Percentiles rank a stretch among this genome's conserved stretches.
Conservation (phyloP, 2,329 filamentous ascomycete species). For the Diaporthe eres region DNA sequence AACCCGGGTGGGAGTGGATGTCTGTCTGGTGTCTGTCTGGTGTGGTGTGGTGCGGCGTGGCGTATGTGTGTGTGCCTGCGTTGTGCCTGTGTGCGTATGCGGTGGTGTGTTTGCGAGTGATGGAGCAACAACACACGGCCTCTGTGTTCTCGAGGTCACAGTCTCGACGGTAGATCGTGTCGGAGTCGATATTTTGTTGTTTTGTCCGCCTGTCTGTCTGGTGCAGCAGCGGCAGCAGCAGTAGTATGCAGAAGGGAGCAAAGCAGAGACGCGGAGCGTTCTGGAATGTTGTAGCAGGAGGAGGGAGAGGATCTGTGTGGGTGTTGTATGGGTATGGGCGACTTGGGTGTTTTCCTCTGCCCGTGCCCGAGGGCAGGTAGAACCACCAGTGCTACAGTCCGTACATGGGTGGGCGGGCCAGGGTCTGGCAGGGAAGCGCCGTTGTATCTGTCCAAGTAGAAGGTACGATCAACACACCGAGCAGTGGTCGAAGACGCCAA, state of each 20-base stretch:
- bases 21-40: constrained; percentile 19
- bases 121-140: constrained; percentile 5
- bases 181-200: not conserved
- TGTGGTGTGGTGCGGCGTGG: not conserved
- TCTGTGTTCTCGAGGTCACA: not conserved
- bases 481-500: not conserved
- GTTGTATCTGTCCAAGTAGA: not conserved
- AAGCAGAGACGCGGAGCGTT: constrained; percentile 32
- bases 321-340: constrained; percentile 21
- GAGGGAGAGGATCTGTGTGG: constrained; percentile 27
- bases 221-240: constrained; percentile 1
- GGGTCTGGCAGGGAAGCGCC: not conserved
- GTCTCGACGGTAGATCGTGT: constrained; percentile 9
- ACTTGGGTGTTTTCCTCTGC: constrained; percentile 31
- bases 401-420: not conserved
- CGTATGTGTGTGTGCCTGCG: not conserved
- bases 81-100: not conserved
- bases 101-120: constrained; percentile 1
- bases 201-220: not conserved
- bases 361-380: constrained; percentile 15
- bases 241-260: constrained; percentile 12
- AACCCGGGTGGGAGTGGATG: not conserved
- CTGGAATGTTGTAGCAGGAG: constrained; percentile 34
- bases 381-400: not conserved
- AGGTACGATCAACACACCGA: not conserved